phyloP scores from a whole-genome alignment of 176 grass and related monocot genomes.

The Oryza coarctata region DNA sequence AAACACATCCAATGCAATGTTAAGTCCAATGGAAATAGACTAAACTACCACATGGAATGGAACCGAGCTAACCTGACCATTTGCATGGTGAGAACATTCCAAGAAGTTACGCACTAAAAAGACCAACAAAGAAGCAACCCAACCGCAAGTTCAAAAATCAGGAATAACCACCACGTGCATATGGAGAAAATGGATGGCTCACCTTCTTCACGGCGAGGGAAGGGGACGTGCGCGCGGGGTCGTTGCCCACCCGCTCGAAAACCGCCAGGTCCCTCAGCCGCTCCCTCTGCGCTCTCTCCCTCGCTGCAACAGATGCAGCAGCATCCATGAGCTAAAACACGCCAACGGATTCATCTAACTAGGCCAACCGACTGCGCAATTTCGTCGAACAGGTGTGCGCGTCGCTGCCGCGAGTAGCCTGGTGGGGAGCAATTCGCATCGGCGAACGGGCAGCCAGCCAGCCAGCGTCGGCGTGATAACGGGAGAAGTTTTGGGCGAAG shows the following conservation, averaged over 20 bases:
- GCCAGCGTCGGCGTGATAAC: neutral
- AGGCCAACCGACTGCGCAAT: neutral
- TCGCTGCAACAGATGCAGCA: slow-evolving; percentile 46
- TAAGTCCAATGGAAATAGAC: slow-evolving; percentile 11
- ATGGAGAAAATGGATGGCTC: slow-evolving; percentile 17
- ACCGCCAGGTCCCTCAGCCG: slow-evolving; percentile 78
- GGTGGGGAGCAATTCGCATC: neutral
- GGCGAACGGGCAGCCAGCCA: neutral
- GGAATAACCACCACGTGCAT: neutral
- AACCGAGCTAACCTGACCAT: slow-evolving; percentile 17
- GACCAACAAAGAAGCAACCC: slow-evolving; percentile 9
- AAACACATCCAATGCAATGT: neutral
- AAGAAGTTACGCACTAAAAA: slow-evolving; percentile 13
- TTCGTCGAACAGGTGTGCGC: slow-evolving; percentile 22
- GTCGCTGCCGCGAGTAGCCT: neutral
- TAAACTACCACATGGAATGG: slow-evolving; percentile 32
- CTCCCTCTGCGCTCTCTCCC: slow-evolving; percentile 76
- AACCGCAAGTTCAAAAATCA: neutral
- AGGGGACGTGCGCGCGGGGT: slow-evolving; percentile 61
- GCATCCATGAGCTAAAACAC: neutral
- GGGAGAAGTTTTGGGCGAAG: neutral
- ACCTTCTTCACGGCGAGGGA: slow-evolving; percentile 89
- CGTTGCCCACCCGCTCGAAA: slow-evolving; percentile 62
- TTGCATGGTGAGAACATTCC: slow-evolving; percentile 9
- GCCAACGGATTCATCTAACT: neutral